Percentiles rank a stretch among this genome's conserved stretches.
phyloP scores from a whole-genome alignment of 179 eudicot species.

The Corrigiola litoralis region DNA sequence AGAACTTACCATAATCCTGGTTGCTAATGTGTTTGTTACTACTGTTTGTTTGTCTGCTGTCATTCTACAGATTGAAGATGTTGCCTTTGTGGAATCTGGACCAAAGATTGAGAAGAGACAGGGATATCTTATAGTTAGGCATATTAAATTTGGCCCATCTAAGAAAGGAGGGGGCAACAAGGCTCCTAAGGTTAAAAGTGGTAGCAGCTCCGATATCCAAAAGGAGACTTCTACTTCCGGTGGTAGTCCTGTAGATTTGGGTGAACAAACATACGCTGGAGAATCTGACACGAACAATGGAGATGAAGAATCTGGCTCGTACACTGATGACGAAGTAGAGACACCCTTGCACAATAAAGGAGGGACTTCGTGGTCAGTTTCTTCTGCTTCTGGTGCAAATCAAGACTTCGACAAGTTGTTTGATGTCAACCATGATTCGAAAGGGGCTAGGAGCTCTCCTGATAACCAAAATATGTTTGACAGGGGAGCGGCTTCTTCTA shows the following conservation, averaged over 20 bases:
- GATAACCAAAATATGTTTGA: constrained; percentile 12
- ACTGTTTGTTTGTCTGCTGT: not conserved
- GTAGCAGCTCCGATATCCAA: constrained; percentile 10
- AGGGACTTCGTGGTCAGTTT: constrained; percentile 24
- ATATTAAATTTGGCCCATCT: constrained; percentile 60
- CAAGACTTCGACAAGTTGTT: constrained; percentile 22
- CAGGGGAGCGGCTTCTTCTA: constrained; percentile 2
- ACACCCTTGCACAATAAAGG: constrained; percentile 12
- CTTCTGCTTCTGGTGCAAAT: constrained; percentile 23
- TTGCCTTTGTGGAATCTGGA: constrained; percentile 53
- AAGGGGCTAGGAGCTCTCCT: not conserved
- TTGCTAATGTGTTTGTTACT: not conserved
- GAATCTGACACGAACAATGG: constrained; percentile 26
- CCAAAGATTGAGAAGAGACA: constrained; percentile 47
- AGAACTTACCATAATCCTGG: not conserved
- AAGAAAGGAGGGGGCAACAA: constrained; percentile 67
- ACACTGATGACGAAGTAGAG: constrained; percentile 26
- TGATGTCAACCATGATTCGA: constrained; percentile 12
- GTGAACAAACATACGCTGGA: constrained; percentile 14
- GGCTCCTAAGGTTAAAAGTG: constrained; percentile 21
- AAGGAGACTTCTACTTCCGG: constrained; percentile 11
- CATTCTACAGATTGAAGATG: constrained; percentile 56
- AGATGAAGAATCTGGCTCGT: constrained; percentile 27
- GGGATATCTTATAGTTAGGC: constrained; percentile 58
- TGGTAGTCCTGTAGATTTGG: constrained; percentile 3